Evolutionary conservation across 148 eudicot species (phyloP).

Genomic region (Camellia japonica): DNA sequence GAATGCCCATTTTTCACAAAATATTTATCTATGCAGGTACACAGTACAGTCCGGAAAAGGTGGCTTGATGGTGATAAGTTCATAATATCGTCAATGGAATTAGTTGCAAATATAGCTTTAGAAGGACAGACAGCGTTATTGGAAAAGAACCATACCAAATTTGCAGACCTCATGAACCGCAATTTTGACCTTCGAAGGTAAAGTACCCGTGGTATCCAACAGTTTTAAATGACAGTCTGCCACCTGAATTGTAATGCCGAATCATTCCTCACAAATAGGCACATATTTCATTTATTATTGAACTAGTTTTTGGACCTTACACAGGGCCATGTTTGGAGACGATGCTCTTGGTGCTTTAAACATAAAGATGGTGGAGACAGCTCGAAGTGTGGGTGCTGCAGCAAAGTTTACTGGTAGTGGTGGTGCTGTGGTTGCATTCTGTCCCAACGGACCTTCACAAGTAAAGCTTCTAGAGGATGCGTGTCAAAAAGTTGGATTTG

Average conservation of each 20-base stretch:
- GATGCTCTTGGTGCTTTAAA: conserved; percentile 75
- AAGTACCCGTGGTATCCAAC: not conserved
- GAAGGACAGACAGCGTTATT: conserved; percentile 68
- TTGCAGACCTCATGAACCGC: conserved; percentile 74
- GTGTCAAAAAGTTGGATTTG: conserved; percentile 65
- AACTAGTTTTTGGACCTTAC: not conserved
- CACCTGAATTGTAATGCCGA: too few species aligned
- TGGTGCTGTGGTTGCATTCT: conserved; percentile 85
- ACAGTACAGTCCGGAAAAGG: conserved; percentile 75
- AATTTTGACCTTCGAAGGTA: conserved; percentile 86
- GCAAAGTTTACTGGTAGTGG: conserved; percentile 94
- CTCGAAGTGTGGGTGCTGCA: conserved; percentile 82
- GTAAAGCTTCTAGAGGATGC: conserved; percentile 58
- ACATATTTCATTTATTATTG: not conserved
- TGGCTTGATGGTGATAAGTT: conserved; percentile 88
- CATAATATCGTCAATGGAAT: conserved; percentile 59
- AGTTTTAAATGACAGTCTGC: not conserved
- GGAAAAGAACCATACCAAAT: conserved; percentile 55
- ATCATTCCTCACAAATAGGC: not conserved
- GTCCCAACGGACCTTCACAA: conserved; percentile 70
- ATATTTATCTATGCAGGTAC: conserved; percentile 48
- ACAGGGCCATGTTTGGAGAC: conserved; percentile 89
- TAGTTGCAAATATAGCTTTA: conserved; percentile 68
- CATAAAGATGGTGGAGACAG: conserved; percentile 80
- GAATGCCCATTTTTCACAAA: not conserved